Evolutionary conservation across 2,329 filamentous ascomycete genomes (phyloP).

Genomic region (Cercospora canescens): DNA sequence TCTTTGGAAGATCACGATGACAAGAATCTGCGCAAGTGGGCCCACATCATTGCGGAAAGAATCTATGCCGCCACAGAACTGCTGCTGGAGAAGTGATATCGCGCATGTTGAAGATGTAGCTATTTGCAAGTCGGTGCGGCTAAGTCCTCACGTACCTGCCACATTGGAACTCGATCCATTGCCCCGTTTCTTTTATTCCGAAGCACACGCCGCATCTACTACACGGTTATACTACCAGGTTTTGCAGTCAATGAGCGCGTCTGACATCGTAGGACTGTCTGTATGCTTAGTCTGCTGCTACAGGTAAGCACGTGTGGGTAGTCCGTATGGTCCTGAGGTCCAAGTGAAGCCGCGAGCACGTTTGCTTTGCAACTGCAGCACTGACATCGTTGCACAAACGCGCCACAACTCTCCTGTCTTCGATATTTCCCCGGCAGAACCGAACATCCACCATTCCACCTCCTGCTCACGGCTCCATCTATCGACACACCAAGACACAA

Average conservation of each 20-base stretch:
- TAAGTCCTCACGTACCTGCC: background rate
- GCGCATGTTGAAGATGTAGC: background rate
- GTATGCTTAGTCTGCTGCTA: background rate
- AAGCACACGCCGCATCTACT: background rate
- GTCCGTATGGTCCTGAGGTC: background rate
- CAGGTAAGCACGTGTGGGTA: too few relatives aligned
- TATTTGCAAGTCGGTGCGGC: background rate
- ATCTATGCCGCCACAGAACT: constrained; percentile 27
- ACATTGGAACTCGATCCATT: background rate
- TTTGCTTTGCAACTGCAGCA: background rate
- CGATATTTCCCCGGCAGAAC: background rate
- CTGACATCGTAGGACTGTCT: background rate
- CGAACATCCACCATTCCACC: background rate
- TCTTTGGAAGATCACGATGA: constrained; percentile 54
- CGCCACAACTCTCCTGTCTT: background rate
- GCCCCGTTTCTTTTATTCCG: background rate
- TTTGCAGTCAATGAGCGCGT: background rate
- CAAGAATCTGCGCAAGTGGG: constrained; percentile 43
- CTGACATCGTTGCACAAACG: background rate
- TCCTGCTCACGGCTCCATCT: background rate
- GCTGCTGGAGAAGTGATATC: constrained; percentile 12
- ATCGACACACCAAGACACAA: background rate
- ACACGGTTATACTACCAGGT: background rate
- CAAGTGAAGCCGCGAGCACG: background rate
- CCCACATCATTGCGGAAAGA: constrained; percentile 40